phyloP scores from a whole-genome alignment of 2,329 filamentous ascomycete species.

The Monilinia aucupariae region DNA sequence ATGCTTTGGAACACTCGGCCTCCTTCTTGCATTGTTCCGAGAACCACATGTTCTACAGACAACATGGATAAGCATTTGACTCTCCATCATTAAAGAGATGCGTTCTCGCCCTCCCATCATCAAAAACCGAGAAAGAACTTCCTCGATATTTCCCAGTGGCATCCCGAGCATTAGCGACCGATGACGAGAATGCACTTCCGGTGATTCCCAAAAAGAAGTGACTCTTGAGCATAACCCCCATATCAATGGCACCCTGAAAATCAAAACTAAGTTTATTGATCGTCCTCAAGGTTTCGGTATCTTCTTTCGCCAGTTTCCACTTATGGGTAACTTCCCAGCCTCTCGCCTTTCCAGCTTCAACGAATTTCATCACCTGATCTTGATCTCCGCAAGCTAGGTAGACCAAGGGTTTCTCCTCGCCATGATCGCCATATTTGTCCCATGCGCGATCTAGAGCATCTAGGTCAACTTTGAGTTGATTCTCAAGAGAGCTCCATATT shows the following conservation, averaged over 20 bases:
- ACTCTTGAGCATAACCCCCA: conserved; percentile 35
- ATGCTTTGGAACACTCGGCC: not conserved
- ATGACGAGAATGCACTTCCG: conserved; percentile 36
- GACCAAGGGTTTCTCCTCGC: conserved; percentile 30
- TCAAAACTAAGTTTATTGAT: conserved; percentile 35
- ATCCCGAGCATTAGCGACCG: conserved; percentile 35
- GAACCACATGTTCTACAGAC: conserved; percentile 26
- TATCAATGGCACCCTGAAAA: conserved; percentile 37
- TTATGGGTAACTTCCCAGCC: conserved; percentile 38
- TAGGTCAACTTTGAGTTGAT: conserved; percentile 35
- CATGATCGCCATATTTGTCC: conserved; percentile 27
- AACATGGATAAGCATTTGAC: conserved; percentile 34
- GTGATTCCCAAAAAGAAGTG: conserved; percentile 36
- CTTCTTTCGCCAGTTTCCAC: conserved; percentile 30
- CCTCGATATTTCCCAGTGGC: conserved; percentile 36
- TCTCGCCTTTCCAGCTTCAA: conserved; percentile 29
- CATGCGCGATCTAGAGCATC: conserved; percentile 36
- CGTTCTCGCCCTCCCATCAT: conserved; percentile 34
- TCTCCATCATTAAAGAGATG: conserved; percentile 37
- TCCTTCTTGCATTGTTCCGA: not conserved
- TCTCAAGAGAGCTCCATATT: conserved; percentile 37
- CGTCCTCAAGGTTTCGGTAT: conserved; percentile 22
- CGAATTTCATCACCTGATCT: conserved; percentile 34
- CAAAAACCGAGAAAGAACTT: conserved; percentile 31
- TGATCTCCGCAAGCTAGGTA: conserved; percentile 38